Percentiles rank a stretch among this genome's conserved stretches.
These are phyloP conservation scores for Ballota nigra DNA, from an alignment of 257 asterid species.

Conservation along the genomic window DNA sequence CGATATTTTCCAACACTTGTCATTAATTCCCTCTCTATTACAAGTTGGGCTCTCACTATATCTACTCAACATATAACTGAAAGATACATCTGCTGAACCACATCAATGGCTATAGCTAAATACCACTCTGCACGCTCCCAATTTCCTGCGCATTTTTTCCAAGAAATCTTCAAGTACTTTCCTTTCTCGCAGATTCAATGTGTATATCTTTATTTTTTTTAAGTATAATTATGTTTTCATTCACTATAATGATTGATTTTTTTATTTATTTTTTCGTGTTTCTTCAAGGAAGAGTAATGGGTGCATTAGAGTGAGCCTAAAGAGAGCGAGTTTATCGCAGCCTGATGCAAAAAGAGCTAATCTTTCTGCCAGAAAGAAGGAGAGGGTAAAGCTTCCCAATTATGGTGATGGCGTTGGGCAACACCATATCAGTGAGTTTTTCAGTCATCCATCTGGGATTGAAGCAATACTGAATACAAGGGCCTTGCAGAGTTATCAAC, in stretches of 20 bases:
- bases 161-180: constrained; percentile 32
- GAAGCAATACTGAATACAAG: constrained; percentile 72
- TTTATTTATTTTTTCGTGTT: not conserved
- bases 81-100: not conserved
- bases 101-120: constrained; percentile 38
- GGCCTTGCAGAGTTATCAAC: constrained; percentile 65
- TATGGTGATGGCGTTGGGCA: constrained; percentile 36
- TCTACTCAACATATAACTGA: not conserved
- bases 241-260: constrained; percentile 5
- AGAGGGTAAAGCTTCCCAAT: constrained; percentile 60
- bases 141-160: constrained; percentile 24
- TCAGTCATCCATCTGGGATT: constrained; percentile 72
- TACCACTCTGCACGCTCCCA: constrained; percentile 22
- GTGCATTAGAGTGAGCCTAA: constrained; percentile 29
- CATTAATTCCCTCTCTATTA: not conserved
- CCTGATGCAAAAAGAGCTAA: constrained; percentile 62
- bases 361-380: constrained; percentile 65
- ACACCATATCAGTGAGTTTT: constrained; percentile 58
- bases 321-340: constrained; percentile 41
- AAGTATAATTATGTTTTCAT: not conserved
- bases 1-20: constrained; percentile 22
- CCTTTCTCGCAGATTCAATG: not conserved
- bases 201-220: not conserved
- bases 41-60: not conserved
- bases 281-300: constrained; percentile 42